Base-by-base conservation (phyloP, 2,329 filamentous ascomycete species). In the Macroventuria anomochaeta region DNA sequence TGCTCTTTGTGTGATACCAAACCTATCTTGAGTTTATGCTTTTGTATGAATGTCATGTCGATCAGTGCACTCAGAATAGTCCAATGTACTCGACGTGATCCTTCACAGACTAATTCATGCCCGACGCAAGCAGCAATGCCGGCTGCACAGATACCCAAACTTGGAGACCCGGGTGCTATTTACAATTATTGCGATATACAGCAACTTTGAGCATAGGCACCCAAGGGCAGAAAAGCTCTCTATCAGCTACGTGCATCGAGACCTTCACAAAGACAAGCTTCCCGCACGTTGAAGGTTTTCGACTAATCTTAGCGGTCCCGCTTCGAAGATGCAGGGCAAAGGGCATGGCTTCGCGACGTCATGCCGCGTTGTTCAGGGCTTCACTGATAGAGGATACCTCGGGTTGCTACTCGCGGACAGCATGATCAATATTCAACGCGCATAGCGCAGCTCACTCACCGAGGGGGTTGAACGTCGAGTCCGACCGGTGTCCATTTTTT, bases 281-380 rank as follows among this genome's bases (percentile, higher is more conserved):
- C 26, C 33, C n/a, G 28, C 33, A 29, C 26, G 34, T 52, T 44
- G 28, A 7, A 39, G 34, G 5, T 1, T 25, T 33, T 28, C 26
- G 32, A 39, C 48, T 52, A 34, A 31, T 15, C 20, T 31, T 46
- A 53, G 49, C 21, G 15, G 34, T 52, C 34, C 48, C 40, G 34
- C 23, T 18, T 28, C 26, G 2, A 10, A 13, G 23, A 53, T 33
- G 41, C 36, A 46, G 41, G 41, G 25, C 40, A 34, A 28, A 23
- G 7, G 2, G 28, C 13, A 28, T n/a, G 15, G 6, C 5, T 18
- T 21, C 2, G 13, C 28, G 13, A 52, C 48, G 48, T 52, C 48
- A 52, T 40, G 7, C 26, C 15, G 40, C 40, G 18, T 29, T 34
- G 11, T 7, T 36, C 11, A 10, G 26, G 15, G 17, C 15, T 26